A percentile compares a stretch with the other conserved stretches of the same genome.
Evolutionary conservation across 1,284 basidiomycete genomes (phyloP).

Genomic region (Leccinum subrobustum): DNA sequence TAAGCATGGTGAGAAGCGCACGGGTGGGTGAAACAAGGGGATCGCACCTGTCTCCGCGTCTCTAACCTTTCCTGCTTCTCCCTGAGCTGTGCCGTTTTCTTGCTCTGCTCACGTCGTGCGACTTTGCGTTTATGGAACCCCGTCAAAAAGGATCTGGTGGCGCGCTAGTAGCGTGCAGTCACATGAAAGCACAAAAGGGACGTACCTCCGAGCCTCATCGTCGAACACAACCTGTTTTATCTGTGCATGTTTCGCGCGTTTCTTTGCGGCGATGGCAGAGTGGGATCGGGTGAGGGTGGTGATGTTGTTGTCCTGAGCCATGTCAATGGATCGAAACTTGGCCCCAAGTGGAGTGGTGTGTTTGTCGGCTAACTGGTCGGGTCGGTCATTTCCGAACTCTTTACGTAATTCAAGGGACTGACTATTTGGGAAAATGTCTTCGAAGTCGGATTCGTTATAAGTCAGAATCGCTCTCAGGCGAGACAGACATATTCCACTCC

Average conservation of each 20-base stretch:
- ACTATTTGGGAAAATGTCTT: slow-evolving; percentile 33
- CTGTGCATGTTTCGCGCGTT: slow-evolving; percentile 52
- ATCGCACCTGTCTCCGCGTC: slow-evolving; percentile 62
- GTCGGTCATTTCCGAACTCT: slow-evolving; percentile 18
- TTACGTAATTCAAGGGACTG: slow-evolving; percentile 34
- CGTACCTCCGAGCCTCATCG: slow-evolving; percentile 68
- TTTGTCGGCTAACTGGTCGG: slow-evolving; percentile 10
- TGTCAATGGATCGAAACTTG: slow-evolving; percentile 2
- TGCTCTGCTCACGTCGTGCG: slow-evolving; percentile 68
- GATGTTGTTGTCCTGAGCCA: slow-evolving; percentile 51
- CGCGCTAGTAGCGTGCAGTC: slow-evolving; percentile 5
- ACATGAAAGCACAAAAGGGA: not conserved
- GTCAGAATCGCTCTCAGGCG: slow-evolving; percentile 35
- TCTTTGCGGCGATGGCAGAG: slow-evolving; percentile 60
- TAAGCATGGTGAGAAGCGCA: slow-evolving; percentile 33
- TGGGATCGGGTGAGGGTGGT: slow-evolving; percentile 59
- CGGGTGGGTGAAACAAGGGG: slow-evolving; percentile 2
- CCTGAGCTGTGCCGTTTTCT: slow-evolving; percentile 62
- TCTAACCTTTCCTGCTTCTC: slow-evolving; percentile 71
- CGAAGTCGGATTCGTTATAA: slow-evolving; percentile 34
- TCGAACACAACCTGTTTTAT: slow-evolving; percentile 76
- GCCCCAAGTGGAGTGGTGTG: not conserved
- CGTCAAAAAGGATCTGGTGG: slow-evolving; percentile 73
- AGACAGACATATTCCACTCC: slow-evolving; percentile 35
- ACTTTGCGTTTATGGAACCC: slow-evolving; percentile 87